A percentile compares a stretch with the other conserved stretches of the same genome.
Evolutionary conservation across 495 filamentous ascomycete genomes (phyloP).

Genomic region (Aspergillus steynii): DNA sequence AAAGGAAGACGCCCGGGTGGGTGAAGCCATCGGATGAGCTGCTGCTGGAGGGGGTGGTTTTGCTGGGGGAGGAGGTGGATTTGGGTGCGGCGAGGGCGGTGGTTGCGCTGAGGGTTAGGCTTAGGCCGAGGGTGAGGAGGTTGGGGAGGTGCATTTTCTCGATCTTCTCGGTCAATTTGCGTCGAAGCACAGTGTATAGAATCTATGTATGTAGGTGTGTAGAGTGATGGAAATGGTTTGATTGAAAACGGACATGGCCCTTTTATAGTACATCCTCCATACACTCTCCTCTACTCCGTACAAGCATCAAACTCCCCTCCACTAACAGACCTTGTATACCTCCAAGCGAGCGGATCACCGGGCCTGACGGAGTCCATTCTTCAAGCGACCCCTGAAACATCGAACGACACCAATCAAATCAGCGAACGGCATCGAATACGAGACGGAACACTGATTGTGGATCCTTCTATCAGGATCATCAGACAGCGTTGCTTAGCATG

Average conservation of each 20-base stretch:
- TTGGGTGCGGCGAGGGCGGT: neutral
- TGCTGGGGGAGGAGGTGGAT: neutral
- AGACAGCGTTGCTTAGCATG: neutral
- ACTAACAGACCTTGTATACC: too few relatives aligned
- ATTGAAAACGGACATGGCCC: too few relatives aligned
- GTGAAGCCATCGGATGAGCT: neutral
- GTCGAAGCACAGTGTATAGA: too few relatives aligned
- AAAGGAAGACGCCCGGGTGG: slow-evolving; percentile 2
- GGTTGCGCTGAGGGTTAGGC: neutral
- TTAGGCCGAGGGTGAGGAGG: neutral
- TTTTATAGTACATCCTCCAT: too few relatives aligned
- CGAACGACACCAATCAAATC: neutral
- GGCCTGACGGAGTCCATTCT: too few relatives aligned
- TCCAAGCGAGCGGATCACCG: too few relatives aligned
- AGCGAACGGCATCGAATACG: neutral
- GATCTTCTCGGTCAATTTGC: too few relatives aligned
- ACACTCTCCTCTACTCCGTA: too few relatives aligned
- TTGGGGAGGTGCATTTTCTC: neutral
- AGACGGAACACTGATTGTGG: neutral
- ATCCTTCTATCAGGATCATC: neutral
- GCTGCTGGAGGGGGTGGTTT: neutral
- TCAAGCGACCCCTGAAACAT: neutral
- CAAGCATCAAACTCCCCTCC: too few relatives aligned
- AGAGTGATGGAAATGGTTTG: too few relatives aligned
- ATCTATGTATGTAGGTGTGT: too few relatives aligned